Conservation (phyloP, 805 yeast genomes). For the Grigorovia transvaalensis region DNA sequence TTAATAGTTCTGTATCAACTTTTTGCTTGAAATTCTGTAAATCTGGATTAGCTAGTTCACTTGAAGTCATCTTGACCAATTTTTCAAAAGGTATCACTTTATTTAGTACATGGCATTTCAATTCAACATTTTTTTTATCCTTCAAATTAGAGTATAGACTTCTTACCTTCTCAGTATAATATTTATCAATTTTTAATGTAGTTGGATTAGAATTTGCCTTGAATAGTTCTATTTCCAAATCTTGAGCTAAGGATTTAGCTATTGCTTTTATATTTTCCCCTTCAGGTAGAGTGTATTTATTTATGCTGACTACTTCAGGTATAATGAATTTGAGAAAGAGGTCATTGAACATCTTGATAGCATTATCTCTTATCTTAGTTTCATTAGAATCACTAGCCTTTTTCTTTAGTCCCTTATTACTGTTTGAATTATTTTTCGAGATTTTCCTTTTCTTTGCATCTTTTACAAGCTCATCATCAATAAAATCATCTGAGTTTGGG, state of each 20-base stretch:
- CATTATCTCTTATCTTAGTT: slow-evolving; percentile 36
- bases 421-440: slow-evolving; percentile 5
- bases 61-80: slow-evolving; percentile 55
- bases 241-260: slow-evolving; percentile 38
- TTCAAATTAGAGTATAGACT: slow-evolving; percentile 50
- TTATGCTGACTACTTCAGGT: slow-evolving; percentile 15
- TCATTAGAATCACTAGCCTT: slow-evolving; percentile 5
- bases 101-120: slow-evolving; percentile 47
- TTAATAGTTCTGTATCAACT: slow-evolving; percentile 57
- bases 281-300: slow-evolving; percentile 18
- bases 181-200: slow-evolving; percentile 3
- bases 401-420: slow-evolving; percentile 1
- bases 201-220: not conserved
- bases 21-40: slow-evolving; percentile 58
- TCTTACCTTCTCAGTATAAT: slow-evolving; percentile 59
- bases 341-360: slow-evolving; percentile 40
- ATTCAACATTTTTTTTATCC: slow-evolving; percentile 44
- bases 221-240: slow-evolving; percentile 43
- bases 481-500: not conserved
- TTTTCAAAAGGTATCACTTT: slow-evolving; percentile 44
- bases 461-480: slow-evolving; percentile 2
- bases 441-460: slow-evolving; percentile 1
- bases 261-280: slow-evolving; percentile 25
- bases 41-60: slow-evolving; percentile 72
- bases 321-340: slow-evolving; percentile 34